A percentile compares a stretch with the other conserved stretches of the same genome.
Evolutionary conservation across 1,139 yeast genomes (phyloP).

Genomic region (Pichia sp.): DNA sequence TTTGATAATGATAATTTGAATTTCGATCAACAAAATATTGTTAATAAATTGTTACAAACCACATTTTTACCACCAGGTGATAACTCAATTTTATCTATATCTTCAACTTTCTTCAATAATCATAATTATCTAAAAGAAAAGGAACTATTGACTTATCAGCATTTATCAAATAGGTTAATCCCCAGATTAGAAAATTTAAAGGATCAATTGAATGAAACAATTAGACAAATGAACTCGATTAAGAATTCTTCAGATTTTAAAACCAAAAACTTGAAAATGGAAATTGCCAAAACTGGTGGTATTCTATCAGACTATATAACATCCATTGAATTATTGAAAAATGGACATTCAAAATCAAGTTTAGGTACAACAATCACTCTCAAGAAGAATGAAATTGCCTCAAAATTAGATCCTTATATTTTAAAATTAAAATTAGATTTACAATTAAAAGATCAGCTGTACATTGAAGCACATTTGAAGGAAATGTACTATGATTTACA

Average conservation of each 20-base stretch:
- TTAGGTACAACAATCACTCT: slow-evolving; percentile 25
- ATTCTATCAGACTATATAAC: slow-evolving; percentile 38
- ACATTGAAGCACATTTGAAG: slow-evolving; percentile 62
- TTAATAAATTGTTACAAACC: slow-evolving; percentile 29
- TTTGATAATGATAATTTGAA: neutral
- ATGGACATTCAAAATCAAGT: slow-evolving; percentile 29
- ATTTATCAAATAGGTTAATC: slow-evolving; percentile 48
- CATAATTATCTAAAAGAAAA: slow-evolving; percentile 39
- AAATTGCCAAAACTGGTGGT: slow-evolving; percentile 50
- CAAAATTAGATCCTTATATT: slow-evolving; percentile 57
- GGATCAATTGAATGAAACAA: slow-evolving; percentile 57
- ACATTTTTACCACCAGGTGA: slow-evolving; percentile 46
- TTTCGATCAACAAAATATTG: slow-evolving; percentile 12
- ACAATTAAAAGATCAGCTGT: slow-evolving; percentile 60
- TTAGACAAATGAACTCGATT: slow-evolving; percentile 56
- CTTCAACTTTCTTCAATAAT: slow-evolving; percentile 40
- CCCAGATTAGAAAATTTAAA: slow-evolving; percentile 68
- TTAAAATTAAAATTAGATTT: slow-evolving; percentile 58
- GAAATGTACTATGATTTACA: slow-evolving; percentile 68
- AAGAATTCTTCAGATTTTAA: slow-evolving; percentile 45
- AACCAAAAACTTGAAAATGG: slow-evolving; percentile 42
- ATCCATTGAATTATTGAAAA: slow-evolving; percentile 31
- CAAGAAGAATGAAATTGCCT: slow-evolving; percentile 16
- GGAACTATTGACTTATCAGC: slow-evolving; percentile 47
- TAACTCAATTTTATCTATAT: slow-evolving; percentile 45